Evolutionary conservation across 352 stramenopile genomes (phyloP).

Genomic region (Peronosclerospora sorghi): DNA sequence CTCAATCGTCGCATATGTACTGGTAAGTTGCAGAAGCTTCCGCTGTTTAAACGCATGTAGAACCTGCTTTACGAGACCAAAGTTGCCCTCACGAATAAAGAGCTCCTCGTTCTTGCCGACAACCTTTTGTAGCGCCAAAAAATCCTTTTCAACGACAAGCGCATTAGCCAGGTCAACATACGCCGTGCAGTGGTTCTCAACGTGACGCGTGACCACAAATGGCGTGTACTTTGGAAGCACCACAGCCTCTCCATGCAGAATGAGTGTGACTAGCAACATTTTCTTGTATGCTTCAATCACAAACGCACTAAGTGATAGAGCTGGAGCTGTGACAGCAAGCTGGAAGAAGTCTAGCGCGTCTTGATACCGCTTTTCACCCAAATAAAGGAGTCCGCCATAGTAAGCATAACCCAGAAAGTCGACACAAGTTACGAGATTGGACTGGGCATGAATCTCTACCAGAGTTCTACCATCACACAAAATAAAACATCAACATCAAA

Average conservation of each 20-base stretch:
- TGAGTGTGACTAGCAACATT: slow-evolving; percentile 52
- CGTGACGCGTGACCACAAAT: slow-evolving; percentile 59
- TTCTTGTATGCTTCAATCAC: slow-evolving; percentile 82
- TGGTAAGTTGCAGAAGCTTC: slow-evolving; percentile 63
- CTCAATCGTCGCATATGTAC: slow-evolving; percentile 70
- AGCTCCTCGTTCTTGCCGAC: slow-evolving; percentile 28
- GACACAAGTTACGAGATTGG: slow-evolving; percentile 35
- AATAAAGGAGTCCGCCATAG: slow-evolving; percentile 64
- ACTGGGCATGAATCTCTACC: slow-evolving; percentile 57
- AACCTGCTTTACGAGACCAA: slow-evolving; percentile 73
- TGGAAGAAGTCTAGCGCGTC: slow-evolving; percentile 66
- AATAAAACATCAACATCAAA: slow-evolving; percentile 1
- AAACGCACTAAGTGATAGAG: slow-evolving; percentile 61
- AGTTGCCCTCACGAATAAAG: slow-evolving; percentile 55
- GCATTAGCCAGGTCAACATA: slow-evolving; percentile 50
- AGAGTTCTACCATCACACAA: slow-evolving; percentile 30
- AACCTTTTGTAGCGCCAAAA: slow-evolving; percentile 21
- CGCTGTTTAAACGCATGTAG: slow-evolving; percentile 53
- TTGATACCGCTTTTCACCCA: slow-evolving; percentile 68
- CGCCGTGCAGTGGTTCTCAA: slow-evolving; percentile 51
- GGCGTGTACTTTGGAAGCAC: slow-evolving; percentile 72
- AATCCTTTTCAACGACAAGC: slow-evolving; percentile 35
- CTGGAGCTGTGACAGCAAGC: slow-evolving; percentile 60
- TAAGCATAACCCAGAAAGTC: slow-evolving; percentile 80
- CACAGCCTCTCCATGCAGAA: slow-evolving; percentile 37